These are phyloP conservation scores for Blastocystis sp. DNA, from an alignment of 352 stramenopile species.

Conservation along the genomic window DNA sequence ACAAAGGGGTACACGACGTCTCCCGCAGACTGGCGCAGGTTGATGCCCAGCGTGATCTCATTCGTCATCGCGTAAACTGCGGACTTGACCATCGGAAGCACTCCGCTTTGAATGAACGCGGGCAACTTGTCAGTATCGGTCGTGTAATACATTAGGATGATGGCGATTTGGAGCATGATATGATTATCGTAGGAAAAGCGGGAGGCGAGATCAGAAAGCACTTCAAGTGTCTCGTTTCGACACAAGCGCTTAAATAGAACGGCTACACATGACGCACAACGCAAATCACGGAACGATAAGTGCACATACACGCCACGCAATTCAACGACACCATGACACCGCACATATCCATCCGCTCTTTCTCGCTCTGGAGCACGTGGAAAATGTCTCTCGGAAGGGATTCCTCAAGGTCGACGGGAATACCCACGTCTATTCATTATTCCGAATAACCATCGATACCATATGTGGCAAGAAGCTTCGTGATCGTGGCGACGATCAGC, in stretches of 20 bases:
- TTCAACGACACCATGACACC: conserved; percentile 25
- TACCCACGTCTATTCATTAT: neutral
- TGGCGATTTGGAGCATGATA: conserved; percentile 56
- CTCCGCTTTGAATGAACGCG: neutral
- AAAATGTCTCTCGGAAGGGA: neutral
- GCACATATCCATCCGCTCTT: neutral
- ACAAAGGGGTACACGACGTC: conserved; percentile 22
- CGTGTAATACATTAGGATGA: conserved; percentile 39
- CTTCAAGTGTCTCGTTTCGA: neutral
- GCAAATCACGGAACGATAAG: neutral
- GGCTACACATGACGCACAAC: neutral
- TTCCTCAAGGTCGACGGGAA: neutral
- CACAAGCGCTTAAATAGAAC: neutral
- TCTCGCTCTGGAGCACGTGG: neutral
- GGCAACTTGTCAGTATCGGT: neutral
- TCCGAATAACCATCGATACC: neutral
- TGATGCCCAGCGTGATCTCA: neutral
- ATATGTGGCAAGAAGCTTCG: neutral
- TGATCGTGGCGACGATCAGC: neutral
- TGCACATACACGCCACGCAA: conserved; percentile 27
- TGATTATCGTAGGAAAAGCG: neutral
- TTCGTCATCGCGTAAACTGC: neutral
- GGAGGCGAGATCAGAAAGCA: neutral
- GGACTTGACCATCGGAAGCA: conserved; percentile 20
- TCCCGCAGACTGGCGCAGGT: neutral